Evolutionary conservation across 106 monocot species (phyloP), one percentile per base, ranked within the genome.

Genomic region (Chionographis japonica): DNA sequence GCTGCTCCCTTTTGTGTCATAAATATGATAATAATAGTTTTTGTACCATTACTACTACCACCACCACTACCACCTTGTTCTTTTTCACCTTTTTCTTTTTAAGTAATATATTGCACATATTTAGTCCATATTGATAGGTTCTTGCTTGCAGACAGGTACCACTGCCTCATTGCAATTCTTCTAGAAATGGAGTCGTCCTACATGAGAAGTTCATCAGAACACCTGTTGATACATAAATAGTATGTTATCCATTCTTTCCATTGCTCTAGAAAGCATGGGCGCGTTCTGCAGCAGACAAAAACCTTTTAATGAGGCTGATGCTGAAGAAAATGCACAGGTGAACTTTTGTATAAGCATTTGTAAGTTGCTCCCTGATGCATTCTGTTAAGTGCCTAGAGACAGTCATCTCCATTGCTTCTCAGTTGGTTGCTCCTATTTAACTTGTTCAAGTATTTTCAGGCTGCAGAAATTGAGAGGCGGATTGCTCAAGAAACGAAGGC

Each of bases 401-500:
- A 27, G 27, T 27, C 27, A 27, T 27, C 27, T 54, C 14, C 17
- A 61, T 57, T 49, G 5, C 35, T 42, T 14, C 50, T 43, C 39
- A 41, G 0, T n/a, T 37, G 61, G 4, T 59, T 20, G 42, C 4
- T 7, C 35, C 3, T 52, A 40, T 58, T 62, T 58, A 38, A 56
- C 10, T 67, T 52, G 13, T 65, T 56, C 70, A 63, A 61, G 12
- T 6, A 43, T 67, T 78, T 69, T 16, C 76, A 98, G 97, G 77
- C 97, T 79, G 85, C 77, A 72, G 89, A 86, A 72, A 90, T 98
- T 55, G 97, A 98, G 58, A 82, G 80, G 50, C 66, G 87, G 43
- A 92, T 98, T 65, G 74, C 79, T 40, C 89, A 90, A 81, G 97
- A 97, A 74, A 85, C 89, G 60, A 98, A 83, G 58, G 92, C 97